Percentiles rank a stretch among this genome's conserved stretches.
phyloP scores from a whole-genome alignment of 164 flowering plant species.

The Sextonia rubra region DNA sequence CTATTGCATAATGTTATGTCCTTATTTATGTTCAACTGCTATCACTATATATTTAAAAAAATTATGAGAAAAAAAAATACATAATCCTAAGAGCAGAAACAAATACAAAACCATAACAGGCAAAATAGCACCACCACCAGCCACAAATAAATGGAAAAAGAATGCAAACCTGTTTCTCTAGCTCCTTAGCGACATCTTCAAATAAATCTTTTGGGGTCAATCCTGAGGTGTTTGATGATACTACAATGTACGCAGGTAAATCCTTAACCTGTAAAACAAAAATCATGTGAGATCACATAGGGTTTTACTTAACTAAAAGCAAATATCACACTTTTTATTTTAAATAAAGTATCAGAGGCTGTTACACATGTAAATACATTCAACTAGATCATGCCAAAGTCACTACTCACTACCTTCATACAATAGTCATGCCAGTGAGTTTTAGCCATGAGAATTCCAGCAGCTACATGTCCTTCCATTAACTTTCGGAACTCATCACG shows the following conservation, averaged over 20 bases:
- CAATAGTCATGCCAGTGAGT: slow-evolving; percentile 93
- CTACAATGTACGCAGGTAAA: slow-evolving; percentile 64
- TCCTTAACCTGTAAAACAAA: slow-evolving; percentile 65
- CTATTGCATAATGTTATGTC: no score
- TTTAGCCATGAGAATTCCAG: slow-evolving; percentile 75
- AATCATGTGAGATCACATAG: neutral
- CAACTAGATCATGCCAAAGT: neutral
- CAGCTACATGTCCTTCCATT: slow-evolving; percentile 81
- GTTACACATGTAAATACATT: neutral
- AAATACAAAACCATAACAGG: neutral
- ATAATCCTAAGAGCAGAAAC: no score
- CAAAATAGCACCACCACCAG: neutral
- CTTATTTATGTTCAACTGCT: no score
- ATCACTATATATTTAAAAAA: no score
- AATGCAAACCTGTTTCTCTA: slow-evolving; percentile 66
- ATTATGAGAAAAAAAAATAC: no score
- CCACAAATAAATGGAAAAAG: neutral
- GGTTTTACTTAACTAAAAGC: neutral
- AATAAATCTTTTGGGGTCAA: slow-evolving; percentile 93
- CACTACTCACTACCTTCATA: slow-evolving; percentile 67
- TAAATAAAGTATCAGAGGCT: neutral
- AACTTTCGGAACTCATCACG: slow-evolving; percentile 88
- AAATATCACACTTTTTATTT: neutral
- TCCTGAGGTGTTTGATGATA: slow-evolving; percentile 83
- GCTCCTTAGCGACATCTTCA: slow-evolving; percentile 84